These are phyloP conservation scores for Sarocladiaceae sp. DNA, from an alignment of 2,329 filamentous ascomycete species.

Conservation along the genomic window DNA sequence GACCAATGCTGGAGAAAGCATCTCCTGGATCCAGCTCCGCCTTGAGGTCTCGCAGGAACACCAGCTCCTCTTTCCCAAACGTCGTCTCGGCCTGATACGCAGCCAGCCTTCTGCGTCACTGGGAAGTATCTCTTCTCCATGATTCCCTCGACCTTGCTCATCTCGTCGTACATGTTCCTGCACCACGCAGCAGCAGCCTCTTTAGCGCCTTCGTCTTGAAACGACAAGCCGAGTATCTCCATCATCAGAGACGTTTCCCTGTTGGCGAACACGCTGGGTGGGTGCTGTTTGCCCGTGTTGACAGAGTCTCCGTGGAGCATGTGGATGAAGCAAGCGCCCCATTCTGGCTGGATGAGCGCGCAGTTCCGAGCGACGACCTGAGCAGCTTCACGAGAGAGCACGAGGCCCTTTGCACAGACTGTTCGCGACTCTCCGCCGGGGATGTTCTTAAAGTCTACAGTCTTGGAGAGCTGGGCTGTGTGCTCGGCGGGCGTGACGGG, in stretches of 20 bases:
- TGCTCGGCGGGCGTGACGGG: not conserved
- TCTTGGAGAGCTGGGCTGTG: not conserved
- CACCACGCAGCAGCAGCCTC: not conserved
- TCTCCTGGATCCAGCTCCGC: conserved; percentile 1
- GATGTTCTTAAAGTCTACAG: not conserved
- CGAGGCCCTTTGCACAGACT: not conserved
- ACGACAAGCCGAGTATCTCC: conserved; percentile 4
- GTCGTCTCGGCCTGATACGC: not conserved
- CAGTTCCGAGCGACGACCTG: not conserved
- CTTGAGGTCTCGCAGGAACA: not conserved
- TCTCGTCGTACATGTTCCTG: not conserved
- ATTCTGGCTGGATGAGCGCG: not conserved
- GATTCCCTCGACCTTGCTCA: not conserved
- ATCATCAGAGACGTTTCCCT: conserved; percentile 3
- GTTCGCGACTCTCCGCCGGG: not conserved
- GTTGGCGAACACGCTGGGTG: not conserved
- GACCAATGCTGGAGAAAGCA: conserved; percentile 5
- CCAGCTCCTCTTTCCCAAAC: not conserved
- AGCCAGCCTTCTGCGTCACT: not conserved
- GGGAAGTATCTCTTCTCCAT: conserved; percentile 1
- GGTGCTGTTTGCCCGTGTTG: not conserved
- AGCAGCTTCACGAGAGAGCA: not conserved
- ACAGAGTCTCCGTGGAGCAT: conserved; percentile 4
- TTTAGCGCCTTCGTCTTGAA: not conserved
- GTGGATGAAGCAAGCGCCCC: conserved; percentile 4